phyloP scores from a whole-genome alignment of 2,329 filamentous ascomycete species.

The Diaporthe humulicola region DNA sequence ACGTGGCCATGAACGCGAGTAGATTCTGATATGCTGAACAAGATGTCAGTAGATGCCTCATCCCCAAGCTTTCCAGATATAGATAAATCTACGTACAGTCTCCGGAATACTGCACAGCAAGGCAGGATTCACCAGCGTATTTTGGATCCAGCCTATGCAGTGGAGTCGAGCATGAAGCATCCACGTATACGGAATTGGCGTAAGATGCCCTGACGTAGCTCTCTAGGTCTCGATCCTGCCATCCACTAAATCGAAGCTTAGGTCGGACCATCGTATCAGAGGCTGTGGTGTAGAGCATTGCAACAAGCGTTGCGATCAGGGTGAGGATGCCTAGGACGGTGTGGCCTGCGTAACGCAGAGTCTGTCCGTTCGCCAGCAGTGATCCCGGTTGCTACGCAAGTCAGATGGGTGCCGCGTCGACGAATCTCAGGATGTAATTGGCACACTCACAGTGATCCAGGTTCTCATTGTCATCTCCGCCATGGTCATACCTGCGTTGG shows the following conservation, averaged over 20 bases:
- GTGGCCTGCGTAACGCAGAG: conserved; percentile 72
- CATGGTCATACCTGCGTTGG: conserved; percentile 76
- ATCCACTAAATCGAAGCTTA: conserved; percentile 72
- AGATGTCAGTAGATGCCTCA: conserved; percentile 24
- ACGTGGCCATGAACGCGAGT: conserved; percentile 69
- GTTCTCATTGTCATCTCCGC: conserved; percentile 83
- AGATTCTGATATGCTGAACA: conserved; percentile 74
- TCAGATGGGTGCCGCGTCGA: not conserved
- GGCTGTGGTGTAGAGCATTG: conserved; percentile 82
- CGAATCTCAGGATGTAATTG: not conserved
- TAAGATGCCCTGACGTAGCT: conserved; percentile 73
- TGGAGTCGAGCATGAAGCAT: conserved; percentile 71
- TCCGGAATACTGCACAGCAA: conserved; percentile 78
- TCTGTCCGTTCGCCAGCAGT: conserved; percentile 77
- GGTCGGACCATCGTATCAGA: conserved; percentile 82
- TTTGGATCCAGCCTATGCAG: not conserved
- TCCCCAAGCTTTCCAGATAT: not conserved
- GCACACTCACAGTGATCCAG: conserved; percentile 70
- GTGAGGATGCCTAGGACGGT: conserved; percentile 76
- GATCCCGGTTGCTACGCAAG: conserved; percentile 72
- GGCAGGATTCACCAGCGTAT: conserved; percentile 67
- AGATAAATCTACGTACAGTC: conserved; percentile 56
- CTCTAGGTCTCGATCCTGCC: conserved; percentile 62
- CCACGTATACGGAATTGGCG: conserved; percentile 71
- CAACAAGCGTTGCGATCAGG: conserved; percentile 73